Evolutionary conservation across 2,329 filamentous ascomycete genomes (phyloP).

Genomic region (Phyllosticta paracitricarpa): DNA sequence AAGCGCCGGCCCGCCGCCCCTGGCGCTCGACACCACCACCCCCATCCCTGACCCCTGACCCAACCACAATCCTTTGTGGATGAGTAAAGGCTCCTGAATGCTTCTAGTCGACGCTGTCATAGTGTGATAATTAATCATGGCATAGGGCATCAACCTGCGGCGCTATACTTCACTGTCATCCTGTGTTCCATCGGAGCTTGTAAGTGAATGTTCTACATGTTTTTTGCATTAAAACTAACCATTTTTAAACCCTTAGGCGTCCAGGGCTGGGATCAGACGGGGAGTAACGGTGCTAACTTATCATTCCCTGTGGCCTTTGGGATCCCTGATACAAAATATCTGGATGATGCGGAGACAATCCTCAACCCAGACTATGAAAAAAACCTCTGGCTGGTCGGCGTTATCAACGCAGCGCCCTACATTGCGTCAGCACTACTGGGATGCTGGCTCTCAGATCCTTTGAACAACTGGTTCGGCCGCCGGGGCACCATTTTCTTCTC

Average conservation of each 20-base stretch:
- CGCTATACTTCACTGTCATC: slow-evolving; percentile 56
- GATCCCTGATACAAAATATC: slow-evolving; percentile 30
- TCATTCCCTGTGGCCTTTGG: slow-evolving; percentile 48
- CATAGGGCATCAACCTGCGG: slow-evolving; percentile 31
- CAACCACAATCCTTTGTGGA: too few relatives aligned
- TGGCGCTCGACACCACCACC: neutral
- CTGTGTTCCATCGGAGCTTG: slow-evolving; percentile 60
- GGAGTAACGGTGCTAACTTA: slow-evolving; percentile 42
- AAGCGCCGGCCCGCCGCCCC: neutral
- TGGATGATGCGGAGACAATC: slow-evolving; percentile 12
- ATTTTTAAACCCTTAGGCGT: slow-evolving; percentile 26
- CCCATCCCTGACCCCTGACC: neutral
- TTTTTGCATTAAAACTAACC: too few relatives aligned
- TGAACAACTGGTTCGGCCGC: slow-evolving; percentile 21
- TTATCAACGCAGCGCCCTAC: slow-evolving; percentile 16
- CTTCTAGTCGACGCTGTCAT: neutral
- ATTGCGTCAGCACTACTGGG: slow-evolving; percentile 13
- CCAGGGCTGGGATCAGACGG: slow-evolving; percentile 57
- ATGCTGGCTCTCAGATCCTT: slow-evolving; percentile 21
- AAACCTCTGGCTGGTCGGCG: slow-evolving; percentile 21
- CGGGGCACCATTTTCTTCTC: slow-evolving; percentile 21
- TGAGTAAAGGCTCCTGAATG: too few relatives aligned
- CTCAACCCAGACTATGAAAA: slow-evolving; percentile 15
- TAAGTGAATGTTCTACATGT: too few relatives aligned
- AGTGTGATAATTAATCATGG: neutral